Percentiles rank a stretch among this genome's conserved stretches.
Conservation (phyloP, 371 early-diverging fungal species). For the Fennellomyces sp. region DNA sequence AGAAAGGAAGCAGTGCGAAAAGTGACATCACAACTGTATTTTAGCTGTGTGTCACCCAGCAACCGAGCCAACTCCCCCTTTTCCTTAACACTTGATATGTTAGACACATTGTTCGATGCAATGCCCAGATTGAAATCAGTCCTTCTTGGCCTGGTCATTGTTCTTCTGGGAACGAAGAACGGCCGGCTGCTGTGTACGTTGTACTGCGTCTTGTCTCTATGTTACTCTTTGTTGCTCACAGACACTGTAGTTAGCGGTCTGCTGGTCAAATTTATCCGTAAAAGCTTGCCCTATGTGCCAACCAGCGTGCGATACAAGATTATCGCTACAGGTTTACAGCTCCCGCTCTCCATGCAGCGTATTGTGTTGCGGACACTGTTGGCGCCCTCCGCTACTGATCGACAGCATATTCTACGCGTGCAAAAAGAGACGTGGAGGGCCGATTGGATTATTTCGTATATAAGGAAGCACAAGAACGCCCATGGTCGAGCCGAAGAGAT, state of each 20-base stretch:
- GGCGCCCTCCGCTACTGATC: conserved; percentile 5
- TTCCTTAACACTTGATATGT: not conserved
- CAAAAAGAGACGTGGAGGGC: conserved; percentile 17
- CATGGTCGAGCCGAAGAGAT: conserved; percentile 9
- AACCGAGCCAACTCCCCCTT: not conserved
- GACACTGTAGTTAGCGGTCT: not conserved
- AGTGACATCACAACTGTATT: conserved; percentile 1
- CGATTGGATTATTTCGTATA: conserved; percentile 15
- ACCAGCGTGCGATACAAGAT: not conserved
- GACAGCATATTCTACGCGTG: conserved; percentile 7
- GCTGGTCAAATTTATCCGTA: not conserved
- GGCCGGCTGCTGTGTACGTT: conserved; percentile 19
- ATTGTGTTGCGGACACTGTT: not conserved
- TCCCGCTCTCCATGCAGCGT: not conserved
- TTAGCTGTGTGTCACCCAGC: not conserved
- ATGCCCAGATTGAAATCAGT: not conserved
- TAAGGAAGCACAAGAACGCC: conserved; percentile 2
- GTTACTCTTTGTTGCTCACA: no score
- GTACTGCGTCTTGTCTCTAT: no score
- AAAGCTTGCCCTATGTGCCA: not conserved
- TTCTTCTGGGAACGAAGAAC: conserved; percentile 15
- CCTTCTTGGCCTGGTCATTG: conserved; percentile 7
- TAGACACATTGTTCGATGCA: not conserved
- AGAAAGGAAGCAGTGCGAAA: conserved; percentile 1
- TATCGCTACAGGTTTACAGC: conserved; percentile 4